Conservation (phyloP, 2,329 filamentous ascomycete species). For the Calonectria crousiana region DNA sequence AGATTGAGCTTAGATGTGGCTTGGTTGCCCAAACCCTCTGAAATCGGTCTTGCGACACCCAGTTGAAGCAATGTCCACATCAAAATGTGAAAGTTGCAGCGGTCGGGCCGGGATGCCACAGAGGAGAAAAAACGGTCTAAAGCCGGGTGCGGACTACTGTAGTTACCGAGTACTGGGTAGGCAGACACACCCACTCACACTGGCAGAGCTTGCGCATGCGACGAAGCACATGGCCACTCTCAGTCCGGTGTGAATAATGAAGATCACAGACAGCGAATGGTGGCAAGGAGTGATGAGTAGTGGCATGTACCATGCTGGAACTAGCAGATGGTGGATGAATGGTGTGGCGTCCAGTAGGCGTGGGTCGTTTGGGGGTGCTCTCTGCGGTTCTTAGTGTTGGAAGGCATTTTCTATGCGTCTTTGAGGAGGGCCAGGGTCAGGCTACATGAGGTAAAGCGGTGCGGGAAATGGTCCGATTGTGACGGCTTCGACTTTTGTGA, state of each 20-base stretch:
- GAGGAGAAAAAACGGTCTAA: neutral
- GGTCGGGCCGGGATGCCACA: neutral
- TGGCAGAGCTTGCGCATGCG: conserved; percentile 24
- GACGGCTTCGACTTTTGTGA: conserved; percentile 30
- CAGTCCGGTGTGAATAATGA: conserved; percentile 30
- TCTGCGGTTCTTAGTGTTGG: neutral
- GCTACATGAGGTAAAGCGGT: conserved; percentile 38
- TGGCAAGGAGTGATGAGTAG: conserved; percentile 5
- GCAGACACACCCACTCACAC: neutral
- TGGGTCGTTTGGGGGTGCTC: conserved; percentile 30
- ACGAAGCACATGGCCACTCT: conserved; percentile 34
- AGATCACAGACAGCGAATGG: conserved; percentile 31
- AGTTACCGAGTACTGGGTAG: neutral
- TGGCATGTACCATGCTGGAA: conserved; percentile 25
- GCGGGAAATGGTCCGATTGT: conserved; percentile 42
- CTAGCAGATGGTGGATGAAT: conserved; percentile 30
- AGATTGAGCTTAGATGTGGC: conserved; percentile 11
- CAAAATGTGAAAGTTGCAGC: neutral
- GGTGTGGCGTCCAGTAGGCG: conserved; percentile 37
- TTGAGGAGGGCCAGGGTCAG: conserved; percentile 21
- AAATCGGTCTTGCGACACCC: neutral
- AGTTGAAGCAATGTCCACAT: neutral
- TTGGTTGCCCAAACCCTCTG: conserved; percentile 5
- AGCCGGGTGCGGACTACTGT: neutral
- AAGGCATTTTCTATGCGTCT: conserved; percentile 9